Evolutionary conservation across 331 rosid genomes (phyloP).

Genomic region (Ulmus americana): DNA sequence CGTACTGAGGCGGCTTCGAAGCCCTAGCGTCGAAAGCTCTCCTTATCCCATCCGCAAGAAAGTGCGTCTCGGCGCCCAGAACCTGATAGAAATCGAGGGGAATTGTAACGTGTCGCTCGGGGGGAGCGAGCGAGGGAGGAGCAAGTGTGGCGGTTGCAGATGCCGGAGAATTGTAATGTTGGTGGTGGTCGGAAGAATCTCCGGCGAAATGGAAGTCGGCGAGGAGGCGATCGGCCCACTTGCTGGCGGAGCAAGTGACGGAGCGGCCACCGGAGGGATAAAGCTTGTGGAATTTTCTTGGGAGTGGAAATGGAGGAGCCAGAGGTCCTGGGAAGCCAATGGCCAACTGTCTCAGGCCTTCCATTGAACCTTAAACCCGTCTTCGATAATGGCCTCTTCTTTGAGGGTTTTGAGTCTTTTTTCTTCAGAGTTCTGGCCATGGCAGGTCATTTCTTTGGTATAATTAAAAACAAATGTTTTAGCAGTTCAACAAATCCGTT

Average conservation of each 20-base stretch:
- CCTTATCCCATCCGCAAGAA: constrained; percentile 76
- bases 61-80: constrained; percentile 81
- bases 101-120: constrained; percentile 59
- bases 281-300: constrained; percentile 26
- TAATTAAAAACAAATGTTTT: background rate
- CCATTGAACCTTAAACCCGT: constrained; percentile 45
- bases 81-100: constrained; percentile 70
- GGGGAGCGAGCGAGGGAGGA: constrained; percentile 39
- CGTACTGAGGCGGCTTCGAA: constrained; percentile 83
- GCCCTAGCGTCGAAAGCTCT: constrained; percentile 76
- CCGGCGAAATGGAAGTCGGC: constrained; percentile 84
- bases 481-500: constrained; percentile 10
- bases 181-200: constrained; percentile 43
- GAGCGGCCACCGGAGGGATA: constrained; percentile 7
- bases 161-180: constrained; percentile 27
- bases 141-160: constrained; percentile 45
- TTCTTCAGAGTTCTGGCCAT: background rate
- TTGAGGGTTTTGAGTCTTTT: background rate
- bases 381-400: background rate
- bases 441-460: too few relatives aligned
- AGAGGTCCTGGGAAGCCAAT: constrained; percentile 41
- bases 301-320: constrained; percentile 12
- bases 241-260: constrained; percentile 57
- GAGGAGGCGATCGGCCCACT: constrained; percentile 92
- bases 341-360: constrained; percentile 39